A percentile compares a stretch with the other conserved stretches of the same genome.
Evolutionary conservation across 2,329 filamentous ascomycete species (phyloP).

Genomic region (Fusarium zealandicum): DNA sequence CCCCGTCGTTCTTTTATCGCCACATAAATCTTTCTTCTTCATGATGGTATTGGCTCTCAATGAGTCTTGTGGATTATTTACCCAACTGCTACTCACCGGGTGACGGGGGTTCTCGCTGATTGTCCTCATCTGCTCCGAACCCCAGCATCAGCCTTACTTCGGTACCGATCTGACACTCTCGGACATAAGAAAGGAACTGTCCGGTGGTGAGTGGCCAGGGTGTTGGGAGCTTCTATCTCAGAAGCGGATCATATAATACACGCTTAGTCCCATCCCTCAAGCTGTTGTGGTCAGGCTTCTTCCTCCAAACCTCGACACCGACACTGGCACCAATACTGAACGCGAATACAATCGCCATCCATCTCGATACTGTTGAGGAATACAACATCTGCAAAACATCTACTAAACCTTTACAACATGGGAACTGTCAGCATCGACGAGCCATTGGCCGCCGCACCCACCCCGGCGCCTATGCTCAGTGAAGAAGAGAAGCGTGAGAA

Average conservation of each 20-base stretch:
- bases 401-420: constrained; percentile 17
- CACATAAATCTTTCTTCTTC: no score
- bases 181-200: constrained; percentile 20
- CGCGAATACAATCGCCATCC: no score
- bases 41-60: constrained; percentile 1
- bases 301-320: neutral
- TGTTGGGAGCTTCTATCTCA: neutral
- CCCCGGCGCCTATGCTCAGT: neutral
- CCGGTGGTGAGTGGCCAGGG: constrained; percentile 7
- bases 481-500: constrained; percentile 17
- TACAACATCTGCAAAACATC: neutral
- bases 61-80: constrained; percentile 1
- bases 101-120: neutral
- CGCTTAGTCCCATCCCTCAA: neutral
- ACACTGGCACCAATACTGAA: no score
- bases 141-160: neutral
- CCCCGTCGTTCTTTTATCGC: neutral
- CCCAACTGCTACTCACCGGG: neutral
- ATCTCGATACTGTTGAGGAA: no score
- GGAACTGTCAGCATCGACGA: constrained; percentile 9
- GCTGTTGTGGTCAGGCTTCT: neutral
- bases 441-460: constrained; percentile 14
- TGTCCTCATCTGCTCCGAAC: constrained; percentile 6
- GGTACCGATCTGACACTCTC: constrained; percentile 5
- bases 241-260: constrained; percentile 2